Conservation (phyloP, 75 land plant species). For the Picea sitchensis region DNA sequence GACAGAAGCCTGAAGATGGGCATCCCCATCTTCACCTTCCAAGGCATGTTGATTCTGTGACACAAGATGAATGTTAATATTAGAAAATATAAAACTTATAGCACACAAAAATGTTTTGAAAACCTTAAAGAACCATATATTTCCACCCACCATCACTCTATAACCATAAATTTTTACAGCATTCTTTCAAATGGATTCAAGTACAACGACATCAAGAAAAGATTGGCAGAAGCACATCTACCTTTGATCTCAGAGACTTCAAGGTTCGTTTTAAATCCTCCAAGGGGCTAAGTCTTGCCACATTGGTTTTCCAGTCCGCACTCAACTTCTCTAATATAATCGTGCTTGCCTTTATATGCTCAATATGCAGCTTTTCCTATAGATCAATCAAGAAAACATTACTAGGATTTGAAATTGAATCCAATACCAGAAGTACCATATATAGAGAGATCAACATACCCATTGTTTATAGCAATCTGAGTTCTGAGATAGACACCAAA, state of each 20-base stretch:
- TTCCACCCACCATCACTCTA: too few relatives aligned
- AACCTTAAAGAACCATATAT: too few relatives aligned
- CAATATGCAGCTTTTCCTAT: constrained; percentile 74
- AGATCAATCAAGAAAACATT: neutral
- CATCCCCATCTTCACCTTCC: constrained; percentile 21
- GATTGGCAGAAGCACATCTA: constrained; percentile 21
- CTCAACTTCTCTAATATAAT: constrained; percentile 44
- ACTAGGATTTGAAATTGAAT: too few relatives aligned
- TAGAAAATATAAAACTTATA: too few relatives aligned
- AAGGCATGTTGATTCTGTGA: constrained; percentile 69
- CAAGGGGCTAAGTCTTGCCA: constrained; percentile 34
- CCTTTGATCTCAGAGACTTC: constrained; percentile 49
- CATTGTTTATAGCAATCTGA: constrained; percentile 83
- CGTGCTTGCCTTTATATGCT: constrained; percentile 68
- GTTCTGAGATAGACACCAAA: constrained; percentile 84
- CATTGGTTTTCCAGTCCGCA: constrained; percentile 57
- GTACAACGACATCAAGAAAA: neutral
- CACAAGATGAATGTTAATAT: too few relatives aligned
- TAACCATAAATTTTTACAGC: too few relatives aligned
- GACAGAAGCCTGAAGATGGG: constrained; percentile 23
- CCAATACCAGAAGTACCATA: too few relatives aligned
- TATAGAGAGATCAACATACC: constrained; percentile 36
- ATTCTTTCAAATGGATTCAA: too few relatives aligned
- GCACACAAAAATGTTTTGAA: too few relatives aligned
- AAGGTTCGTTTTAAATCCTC: constrained; percentile 50